Percentiles rank a stretch among this genome's conserved stretches.
Conservation (phyloP, 495 filamentous ascomycete genomes). For the Lepraria neglecta region DNA sequence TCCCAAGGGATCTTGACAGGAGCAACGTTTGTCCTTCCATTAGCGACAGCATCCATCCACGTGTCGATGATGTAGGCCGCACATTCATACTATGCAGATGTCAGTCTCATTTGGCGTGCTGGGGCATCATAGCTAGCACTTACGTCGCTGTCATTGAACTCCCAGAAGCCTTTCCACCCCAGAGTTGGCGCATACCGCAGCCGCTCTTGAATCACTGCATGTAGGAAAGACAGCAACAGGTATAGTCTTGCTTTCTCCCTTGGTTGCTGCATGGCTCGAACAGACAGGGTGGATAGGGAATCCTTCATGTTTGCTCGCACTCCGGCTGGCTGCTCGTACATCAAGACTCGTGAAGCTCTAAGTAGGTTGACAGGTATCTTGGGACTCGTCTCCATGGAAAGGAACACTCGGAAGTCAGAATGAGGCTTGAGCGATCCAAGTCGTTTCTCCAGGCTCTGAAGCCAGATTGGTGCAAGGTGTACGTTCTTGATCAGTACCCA, state of each 20-base stretch:
- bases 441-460: slow-evolving; percentile 94
- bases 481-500: slow-evolving; percentile 99
- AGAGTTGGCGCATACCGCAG: slow-evolving; percentile 90
- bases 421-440: slow-evolving; percentile 93
- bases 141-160: slow-evolving; percentile 99
- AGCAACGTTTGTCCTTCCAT: slow-evolving; percentile 82
- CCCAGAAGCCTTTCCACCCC: slow-evolving; percentile 99
- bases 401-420: slow-evolving; percentile 87
- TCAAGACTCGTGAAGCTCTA: slow-evolving; percentile 85
- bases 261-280: slow-evolving; percentile 70
- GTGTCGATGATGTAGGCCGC: slow-evolving; percentile 92
- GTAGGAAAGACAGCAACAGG: slow-evolving; percentile 84
- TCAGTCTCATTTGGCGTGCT: slow-evolving; percentile 7
- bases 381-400: slow-evolving; percentile 94
- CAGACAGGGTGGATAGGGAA: slow-evolving; percentile 74
- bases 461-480: slow-evolving; percentile 89
- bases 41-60: slow-evolving; percentile 79
- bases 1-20: slow-evolving; percentile 94
- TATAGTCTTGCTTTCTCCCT: slow-evolving; percentile 91
- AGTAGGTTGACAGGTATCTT: slow-evolving; percentile 97
- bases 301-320: slow-evolving; percentile 99
- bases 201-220: slow-evolving; percentile 93
- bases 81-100: slow-evolving; percentile 76
- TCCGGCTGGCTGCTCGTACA: slow-evolving; percentile 97
- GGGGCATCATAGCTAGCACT: slow-evolving; percentile 37